Base-by-base conservation (phyloP, 1,139 yeast genomes). In the Tardiomyces blankii region DNA sequence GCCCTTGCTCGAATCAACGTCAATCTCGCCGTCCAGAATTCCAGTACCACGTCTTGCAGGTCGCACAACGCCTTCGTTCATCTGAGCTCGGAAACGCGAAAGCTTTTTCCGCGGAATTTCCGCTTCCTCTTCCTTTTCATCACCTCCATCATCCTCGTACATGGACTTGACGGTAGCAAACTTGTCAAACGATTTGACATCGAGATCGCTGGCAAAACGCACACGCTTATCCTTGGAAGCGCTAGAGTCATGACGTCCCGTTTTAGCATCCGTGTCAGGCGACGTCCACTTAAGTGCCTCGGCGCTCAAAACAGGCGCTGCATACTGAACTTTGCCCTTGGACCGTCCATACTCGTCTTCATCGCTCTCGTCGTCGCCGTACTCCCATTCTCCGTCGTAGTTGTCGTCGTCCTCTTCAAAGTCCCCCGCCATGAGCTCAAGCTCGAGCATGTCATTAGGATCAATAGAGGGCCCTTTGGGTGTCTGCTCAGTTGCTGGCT, bases 361-460 rank as follows among this genome's bases (percentile, higher is more conserved):
- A 13, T 59, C 58, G 12, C 63, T 66, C 9, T 62, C 68, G 9
- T 60, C 66, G 16, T 59, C 63, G 2, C 60, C 66, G 28, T 61
- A 35, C 21, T 35, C 18, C 39, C 41, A 21, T 47, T 43, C 40
- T 43, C 18, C 58, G 18, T 54, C 51, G 23, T 63, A 66, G 13
- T 66, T 65, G 14, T 63, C 68, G 2, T 64, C 61, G 30, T 65
- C 68, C 11, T 68, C 74, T 38, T 68, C 74, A 32, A 78, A 55
- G 18, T 77, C 77, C 51, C 73, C 77, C 0, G 85, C 82, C 2
- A 81, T 56, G 11, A 73, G 48, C 45, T 74, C 77, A 2, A 82
- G 63, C 39, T 71, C 70, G 11, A 73, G 61, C 45, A 82, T 68
- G 49, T 80, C 83, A 7, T 75, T 72, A 0, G 74, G 69, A 48